phyloP scores from a whole-genome alignment of 805 yeast genomes.

The Myxozyma neotropica region DNA sequence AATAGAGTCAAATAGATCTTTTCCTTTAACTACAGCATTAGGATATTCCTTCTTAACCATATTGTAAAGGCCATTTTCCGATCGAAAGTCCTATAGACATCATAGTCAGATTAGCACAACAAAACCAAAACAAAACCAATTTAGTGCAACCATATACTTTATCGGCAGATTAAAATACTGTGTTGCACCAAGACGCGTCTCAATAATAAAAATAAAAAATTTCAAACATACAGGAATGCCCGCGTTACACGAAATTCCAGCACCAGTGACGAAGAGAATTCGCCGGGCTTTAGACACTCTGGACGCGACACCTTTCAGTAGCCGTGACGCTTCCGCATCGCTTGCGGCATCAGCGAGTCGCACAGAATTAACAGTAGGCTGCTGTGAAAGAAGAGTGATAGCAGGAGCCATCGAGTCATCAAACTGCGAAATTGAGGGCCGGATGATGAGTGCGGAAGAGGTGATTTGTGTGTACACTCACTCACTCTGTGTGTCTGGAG shows the following conservation, averaged over 20 bases:
- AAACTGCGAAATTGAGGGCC: neutral
- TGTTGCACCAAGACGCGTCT: neutral
- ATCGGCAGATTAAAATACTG: too few species aligned
- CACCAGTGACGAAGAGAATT: slow-evolving; percentile 54
- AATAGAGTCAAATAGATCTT: slow-evolving; percentile 87
- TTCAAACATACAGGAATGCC: slow-evolving; percentile 69
- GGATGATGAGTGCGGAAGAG: neutral
- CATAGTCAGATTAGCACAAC: neutral
- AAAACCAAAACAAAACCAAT: neutral
- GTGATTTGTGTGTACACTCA: neutral
- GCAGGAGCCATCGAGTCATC: neutral
- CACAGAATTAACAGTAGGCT: neutral
- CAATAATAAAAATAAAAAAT: neutral
- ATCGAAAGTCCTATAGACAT: slow-evolving; percentile 64
- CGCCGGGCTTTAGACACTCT: slow-evolving; percentile 20
- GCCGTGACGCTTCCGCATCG: neutral
- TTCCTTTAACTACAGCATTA: slow-evolving; percentile 69
- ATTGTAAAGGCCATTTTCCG: slow-evolving; percentile 79
- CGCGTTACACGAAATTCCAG: slow-evolving; percentile 95
- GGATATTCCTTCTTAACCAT: slow-evolving; percentile 67
- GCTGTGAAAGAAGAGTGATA: neutral
- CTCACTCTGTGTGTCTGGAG: too few species aligned
- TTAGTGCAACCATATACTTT: too few species aligned
- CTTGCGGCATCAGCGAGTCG: slow-evolving; percentile 17
- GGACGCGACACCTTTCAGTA: slow-evolving; percentile 13